Evolutionary conservation across 1,139 yeast genomes (phyloP).

Genomic region (Saccharomycopsis hybrid): DNA sequence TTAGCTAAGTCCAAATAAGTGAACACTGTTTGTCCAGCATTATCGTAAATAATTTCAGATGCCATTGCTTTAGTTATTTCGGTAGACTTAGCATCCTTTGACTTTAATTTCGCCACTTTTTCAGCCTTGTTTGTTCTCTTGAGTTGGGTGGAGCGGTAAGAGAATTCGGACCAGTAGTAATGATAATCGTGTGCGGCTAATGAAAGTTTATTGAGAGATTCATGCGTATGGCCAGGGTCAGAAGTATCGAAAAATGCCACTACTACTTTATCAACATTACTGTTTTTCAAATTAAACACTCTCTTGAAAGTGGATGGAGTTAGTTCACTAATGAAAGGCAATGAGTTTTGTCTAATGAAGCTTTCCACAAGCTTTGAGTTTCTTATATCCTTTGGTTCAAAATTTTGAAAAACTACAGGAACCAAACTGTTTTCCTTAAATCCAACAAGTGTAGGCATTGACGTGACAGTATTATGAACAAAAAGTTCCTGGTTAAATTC

Average conservation of each 20-base stretch:
- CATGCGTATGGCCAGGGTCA: constrained; percentile 33
- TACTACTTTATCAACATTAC: constrained; percentile 41
- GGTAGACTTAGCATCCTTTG: constrained; percentile 36
- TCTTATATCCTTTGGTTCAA: constrained; percentile 59
- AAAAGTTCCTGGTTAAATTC: constrained; percentile 40
- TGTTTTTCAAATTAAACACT: constrained; percentile 33
- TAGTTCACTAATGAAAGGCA: constrained; percentile 48
- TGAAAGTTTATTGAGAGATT: constrained; percentile 39
- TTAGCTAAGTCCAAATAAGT: constrained; percentile 48
- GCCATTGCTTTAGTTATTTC: constrained; percentile 43
- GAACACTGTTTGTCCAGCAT: constrained; percentile 39
- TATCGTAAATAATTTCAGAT: constrained; percentile 40
- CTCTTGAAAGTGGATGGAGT: constrained; percentile 34
- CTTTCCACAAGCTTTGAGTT: constrained; percentile 39
- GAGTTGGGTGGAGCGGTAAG: constrained; percentile 35
- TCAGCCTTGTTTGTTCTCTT: constrained; percentile 40
- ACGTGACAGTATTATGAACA: constrained; percentile 46
- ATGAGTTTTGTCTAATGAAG: constrained; percentile 42
- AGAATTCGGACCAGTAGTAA: constrained; percentile 38
- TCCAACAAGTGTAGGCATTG: constrained; percentile 54
- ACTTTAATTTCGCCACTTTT: constrained; percentile 39
- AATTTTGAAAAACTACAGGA: constrained; percentile 49
- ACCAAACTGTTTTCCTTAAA: constrained; percentile 51
- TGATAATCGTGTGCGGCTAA: constrained; percentile 51
- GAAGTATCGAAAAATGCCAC: constrained; percentile 45